Percentiles rank a stretch among this genome's conserved stretches.
phyloP scores from a whole-genome alignment of 805 yeast species.

The Candida dendrica region DNA sequence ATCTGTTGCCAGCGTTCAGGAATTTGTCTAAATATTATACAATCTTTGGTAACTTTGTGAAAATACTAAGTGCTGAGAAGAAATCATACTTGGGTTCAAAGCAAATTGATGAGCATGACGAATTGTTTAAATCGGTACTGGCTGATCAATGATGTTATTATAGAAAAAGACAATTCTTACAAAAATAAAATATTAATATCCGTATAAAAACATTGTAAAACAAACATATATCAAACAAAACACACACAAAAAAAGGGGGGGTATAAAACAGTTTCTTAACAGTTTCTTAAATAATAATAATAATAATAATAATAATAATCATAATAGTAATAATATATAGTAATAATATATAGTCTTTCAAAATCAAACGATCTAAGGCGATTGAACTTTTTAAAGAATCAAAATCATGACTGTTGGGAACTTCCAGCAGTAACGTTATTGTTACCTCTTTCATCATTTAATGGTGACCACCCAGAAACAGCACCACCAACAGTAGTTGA shows the following conservation, averaged over 20 bases:
- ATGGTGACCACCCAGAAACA: constrained; percentile 43
- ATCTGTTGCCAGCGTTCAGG: constrained; percentile 45
- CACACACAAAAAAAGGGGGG: no score
- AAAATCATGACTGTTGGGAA: no score
- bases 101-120: constrained; percentile 18
- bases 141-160: neutral
- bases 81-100: constrained; percentile 25
- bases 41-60: constrained; percentile 41
- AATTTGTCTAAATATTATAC: constrained; percentile 44
- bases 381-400: no score
- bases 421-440: neutral
- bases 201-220: no score
- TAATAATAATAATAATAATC: no score
- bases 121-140: constrained; percentile 11
- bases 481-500: constrained; percentile 54
- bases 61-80: constrained; percentile 30
- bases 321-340: no score
- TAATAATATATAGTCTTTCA: no score
- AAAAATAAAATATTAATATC: no score
- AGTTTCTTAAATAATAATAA: no score
- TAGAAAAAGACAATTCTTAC: neutral
- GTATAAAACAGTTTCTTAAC: no score
- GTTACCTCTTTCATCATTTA: neutral
- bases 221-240: no score
- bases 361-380: no score